These are phyloP conservation scores for Rheum nobile DNA, from an alignment of 148 eudicot genomes.

Conservation along the genomic window DNA sequence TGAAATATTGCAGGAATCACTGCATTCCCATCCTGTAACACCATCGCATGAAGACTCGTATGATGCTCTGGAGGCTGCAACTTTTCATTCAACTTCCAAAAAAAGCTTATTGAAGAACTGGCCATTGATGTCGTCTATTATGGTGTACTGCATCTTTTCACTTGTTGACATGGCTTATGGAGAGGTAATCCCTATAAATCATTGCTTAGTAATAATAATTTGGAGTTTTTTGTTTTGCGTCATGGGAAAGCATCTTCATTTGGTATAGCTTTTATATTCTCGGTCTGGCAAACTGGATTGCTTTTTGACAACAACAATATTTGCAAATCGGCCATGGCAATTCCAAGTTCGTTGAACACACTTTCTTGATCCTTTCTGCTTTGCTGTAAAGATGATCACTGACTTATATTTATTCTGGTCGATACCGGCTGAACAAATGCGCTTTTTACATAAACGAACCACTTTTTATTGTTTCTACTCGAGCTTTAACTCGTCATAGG, in stretches of 20 bases:
- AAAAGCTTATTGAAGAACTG: constrained; percentile 60
- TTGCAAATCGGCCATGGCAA: neutral
- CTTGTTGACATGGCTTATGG: constrained; percentile 91
- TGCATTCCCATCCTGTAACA: constrained; percentile 44
- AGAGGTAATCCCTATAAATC: constrained; percentile 34
- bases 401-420: neutral
- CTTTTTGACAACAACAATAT: neutral
- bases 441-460: no score
- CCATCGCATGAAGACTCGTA: constrained; percentile 17
- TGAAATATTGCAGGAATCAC: constrained; percentile 45
- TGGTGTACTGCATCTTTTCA: constrained; percentile 75
- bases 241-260: no score
- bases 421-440: neutral
- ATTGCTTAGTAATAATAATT: neutral
- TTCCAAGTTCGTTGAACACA: no score
- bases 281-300: neutral
- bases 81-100: constrained; percentile 14
- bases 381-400: neutral
- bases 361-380: neutral
- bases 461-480: no score
- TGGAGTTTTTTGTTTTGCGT: no score
- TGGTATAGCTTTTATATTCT: neutral
- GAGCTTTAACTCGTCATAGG: no score
- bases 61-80: constrained; percentile 34
- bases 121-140: constrained; percentile 83